Conservation (phyloP, 2,329 filamentous ascomycete species). For the Dendryphion nanum region DNA sequence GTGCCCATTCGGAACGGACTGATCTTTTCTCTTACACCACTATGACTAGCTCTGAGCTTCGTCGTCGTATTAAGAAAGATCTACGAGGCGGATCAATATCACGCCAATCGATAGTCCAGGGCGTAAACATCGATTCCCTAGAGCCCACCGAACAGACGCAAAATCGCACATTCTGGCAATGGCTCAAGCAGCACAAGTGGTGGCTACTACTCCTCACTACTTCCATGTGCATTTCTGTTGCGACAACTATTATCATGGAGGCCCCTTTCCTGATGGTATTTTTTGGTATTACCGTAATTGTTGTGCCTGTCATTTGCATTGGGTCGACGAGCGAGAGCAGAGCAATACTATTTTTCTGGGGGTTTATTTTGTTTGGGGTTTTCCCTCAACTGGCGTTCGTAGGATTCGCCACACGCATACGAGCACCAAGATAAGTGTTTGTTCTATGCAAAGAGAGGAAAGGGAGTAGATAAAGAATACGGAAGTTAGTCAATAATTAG, state of each 20-base stretch:
- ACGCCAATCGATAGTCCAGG: too few relatives aligned
- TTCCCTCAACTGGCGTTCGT: too few relatives aligned
- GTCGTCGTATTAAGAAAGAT: conserved; percentile 1
- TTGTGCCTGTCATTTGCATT: not conserved
- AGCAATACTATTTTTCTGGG: not conserved
- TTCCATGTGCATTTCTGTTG: not conserved
- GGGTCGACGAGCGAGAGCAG: not conserved
- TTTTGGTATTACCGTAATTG: too few relatives aligned
- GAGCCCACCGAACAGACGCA: not conserved
- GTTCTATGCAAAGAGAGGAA: too few relatives aligned
- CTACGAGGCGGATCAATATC: not conserved
- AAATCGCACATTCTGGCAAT: too few relatives aligned
- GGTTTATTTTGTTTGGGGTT: too few relatives aligned
- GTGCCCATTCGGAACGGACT: too few relatives aligned
- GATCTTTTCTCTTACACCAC: not conserved
- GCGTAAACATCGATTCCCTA: not conserved
- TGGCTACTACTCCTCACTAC: not conserved
- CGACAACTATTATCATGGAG: not conserved
- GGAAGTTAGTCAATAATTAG: too few relatives aligned
- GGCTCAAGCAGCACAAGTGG: not conserved
- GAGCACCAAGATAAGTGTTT: too few relatives aligned
- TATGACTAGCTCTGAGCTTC: not conserved
- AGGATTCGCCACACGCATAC: too few relatives aligned
- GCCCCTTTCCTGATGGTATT: too few relatives aligned
- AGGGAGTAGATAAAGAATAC: too few relatives aligned